These are phyloP conservation scores for Thelonectria olida DNA, from an alignment of 2,329 filamentous ascomycete genomes.

Conservation along the genomic window DNA sequence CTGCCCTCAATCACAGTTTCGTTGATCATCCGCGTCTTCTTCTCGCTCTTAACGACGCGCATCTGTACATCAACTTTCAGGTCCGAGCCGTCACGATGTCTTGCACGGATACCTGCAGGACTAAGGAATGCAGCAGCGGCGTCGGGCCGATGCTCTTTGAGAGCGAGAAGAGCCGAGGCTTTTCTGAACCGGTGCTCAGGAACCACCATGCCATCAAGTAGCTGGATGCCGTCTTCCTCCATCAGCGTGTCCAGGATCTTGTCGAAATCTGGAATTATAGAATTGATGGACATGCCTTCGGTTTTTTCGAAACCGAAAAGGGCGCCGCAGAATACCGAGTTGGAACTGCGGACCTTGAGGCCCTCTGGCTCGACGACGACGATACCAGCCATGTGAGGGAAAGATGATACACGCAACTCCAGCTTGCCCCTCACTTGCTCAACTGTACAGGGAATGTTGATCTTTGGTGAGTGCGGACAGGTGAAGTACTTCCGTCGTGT, in stretches of 20 bases:
- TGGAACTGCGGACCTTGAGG: constrained; percentile 88
- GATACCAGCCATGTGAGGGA: constrained; percentile 97
- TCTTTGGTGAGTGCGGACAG: constrained; percentile 77
- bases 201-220: constrained; percentile 94
- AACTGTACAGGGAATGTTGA: constrained; percentile 86
- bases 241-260: constrained; percentile 82
- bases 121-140: constrained; percentile 81
- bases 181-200: constrained; percentile 95
- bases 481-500: constrained; percentile 82
- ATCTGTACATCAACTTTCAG: constrained; percentile 96
- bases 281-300: constrained; percentile 80
- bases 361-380: constrained; percentile 85
- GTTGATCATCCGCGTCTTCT: constrained; percentile 67
- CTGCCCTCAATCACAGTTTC: constrained; percentile 71
- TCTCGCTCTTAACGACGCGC: constrained; percentile 92
- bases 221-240: constrained; percentile 83
- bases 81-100: constrained; percentile 89
- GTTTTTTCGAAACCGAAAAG: constrained; percentile 90
- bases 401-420: constrained; percentile 87
- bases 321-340: constrained; percentile 91
- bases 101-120: constrained; percentile 84
- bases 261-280: constrained; percentile 88
- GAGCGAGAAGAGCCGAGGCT: constrained; percentile 82
- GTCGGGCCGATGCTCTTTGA: constrained; percentile 85
- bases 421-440: constrained; percentile 75